Conservation (phyloP, 1,284 basidiomycete genomes). For the Phaffia rhodozyma region DNA sequence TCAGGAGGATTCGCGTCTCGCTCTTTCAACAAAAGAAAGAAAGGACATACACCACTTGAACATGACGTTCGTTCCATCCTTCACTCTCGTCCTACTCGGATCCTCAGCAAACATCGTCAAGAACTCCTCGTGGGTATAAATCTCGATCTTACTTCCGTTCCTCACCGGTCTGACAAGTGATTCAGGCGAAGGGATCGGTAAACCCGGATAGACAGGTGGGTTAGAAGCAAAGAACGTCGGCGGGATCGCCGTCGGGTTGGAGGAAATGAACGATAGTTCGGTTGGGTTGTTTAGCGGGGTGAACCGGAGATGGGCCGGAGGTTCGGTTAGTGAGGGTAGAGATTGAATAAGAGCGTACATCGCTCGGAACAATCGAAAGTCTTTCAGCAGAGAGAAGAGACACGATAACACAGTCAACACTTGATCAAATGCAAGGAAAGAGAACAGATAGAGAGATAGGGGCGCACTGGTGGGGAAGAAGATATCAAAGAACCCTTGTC, state of each 20-base stretch:
- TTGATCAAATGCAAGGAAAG: not conserved
- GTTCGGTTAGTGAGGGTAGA: constrained; percentile 34
- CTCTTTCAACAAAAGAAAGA: too few species aligned
- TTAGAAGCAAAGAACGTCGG: constrained; percentile 28
- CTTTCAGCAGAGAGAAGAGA: not conserved
- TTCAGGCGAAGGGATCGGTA: too few species aligned
- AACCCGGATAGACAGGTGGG: not conserved
- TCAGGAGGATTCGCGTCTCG: not conserved
- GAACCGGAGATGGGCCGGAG: constrained; percentile 28
- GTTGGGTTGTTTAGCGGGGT: constrained; percentile 24
- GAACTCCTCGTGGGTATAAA: constrained; percentile 33
- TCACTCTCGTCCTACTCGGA: constrained; percentile 26
- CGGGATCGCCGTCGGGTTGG: constrained; percentile 16
- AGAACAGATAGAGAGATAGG: not conserved
- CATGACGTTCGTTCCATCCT: constrained; percentile 16
- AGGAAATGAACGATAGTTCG: constrained; percentile 25
- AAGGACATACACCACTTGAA: constrained; percentile 1
- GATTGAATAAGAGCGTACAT: constrained; percentile 64
- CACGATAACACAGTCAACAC: not conserved
- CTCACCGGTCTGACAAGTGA: not conserved
- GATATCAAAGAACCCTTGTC: constrained; percentile 96
- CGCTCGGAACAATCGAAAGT: constrained; percentile 72
- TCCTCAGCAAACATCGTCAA: constrained; percentile 27
- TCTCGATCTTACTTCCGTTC: constrained; percentile 22
- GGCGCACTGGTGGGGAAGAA: constrained; percentile 76